Percentiles rank a stretch among this genome's conserved stretches.
Conservation (phyloP, 352 stramenopile genomes). For the Globisporangium cystogenes region DNA sequence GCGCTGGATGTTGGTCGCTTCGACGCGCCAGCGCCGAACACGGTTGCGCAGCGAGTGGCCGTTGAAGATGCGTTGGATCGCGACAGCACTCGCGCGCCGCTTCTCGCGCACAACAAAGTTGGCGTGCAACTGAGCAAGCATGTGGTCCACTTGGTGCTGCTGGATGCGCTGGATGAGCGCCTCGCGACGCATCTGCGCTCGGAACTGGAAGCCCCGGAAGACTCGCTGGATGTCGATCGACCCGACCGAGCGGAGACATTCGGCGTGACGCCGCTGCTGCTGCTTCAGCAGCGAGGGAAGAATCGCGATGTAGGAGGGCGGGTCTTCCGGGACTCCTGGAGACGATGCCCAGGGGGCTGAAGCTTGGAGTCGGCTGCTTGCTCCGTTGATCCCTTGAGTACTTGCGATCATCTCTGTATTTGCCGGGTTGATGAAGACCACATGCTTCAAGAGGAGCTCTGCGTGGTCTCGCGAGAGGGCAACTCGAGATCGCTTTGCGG, state of each 20-base stretch:
- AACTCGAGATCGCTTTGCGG: slow-evolving; percentile 31
- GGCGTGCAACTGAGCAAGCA: slow-evolving; percentile 20
- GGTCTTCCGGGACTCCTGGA: background rate
- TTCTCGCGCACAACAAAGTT: slow-evolving; percentile 34
- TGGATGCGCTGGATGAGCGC: slow-evolving; percentile 36
- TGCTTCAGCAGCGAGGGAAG: slow-evolving; percentile 39
- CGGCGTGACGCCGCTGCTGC: slow-evolving; percentile 21
- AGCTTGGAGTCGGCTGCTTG: background rate
- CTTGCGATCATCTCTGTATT: background rate
- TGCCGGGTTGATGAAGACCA: slow-evolving; percentile 38
- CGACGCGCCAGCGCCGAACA: slow-evolving; percentile 21
- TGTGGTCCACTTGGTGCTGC: slow-evolving; percentile 41
- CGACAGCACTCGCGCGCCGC: slow-evolving; percentile 31
- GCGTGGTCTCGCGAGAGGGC: slow-evolving; percentile 34
- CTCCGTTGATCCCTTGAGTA: background rate
- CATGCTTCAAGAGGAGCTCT: slow-evolving; percentile 33
- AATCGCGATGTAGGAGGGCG: slow-evolving; percentile 24
- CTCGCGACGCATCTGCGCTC: slow-evolving; percentile 37
- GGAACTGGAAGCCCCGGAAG: slow-evolving; percentile 55
- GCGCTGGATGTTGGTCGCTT: slow-evolving; percentile 41
- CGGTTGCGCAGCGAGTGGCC: slow-evolving; percentile 30
- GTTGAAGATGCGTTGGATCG: slow-evolving; percentile 59
- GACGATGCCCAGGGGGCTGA: background rate
- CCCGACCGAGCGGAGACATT: slow-evolving; percentile 18
- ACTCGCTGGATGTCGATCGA: slow-evolving; percentile 40